Evolutionary conservation across 2,329 filamentous ascomycete genomes (phyloP), one percentile per base, ranked within the genome.

Genomic region (Lachnellula willkommii): DNA sequence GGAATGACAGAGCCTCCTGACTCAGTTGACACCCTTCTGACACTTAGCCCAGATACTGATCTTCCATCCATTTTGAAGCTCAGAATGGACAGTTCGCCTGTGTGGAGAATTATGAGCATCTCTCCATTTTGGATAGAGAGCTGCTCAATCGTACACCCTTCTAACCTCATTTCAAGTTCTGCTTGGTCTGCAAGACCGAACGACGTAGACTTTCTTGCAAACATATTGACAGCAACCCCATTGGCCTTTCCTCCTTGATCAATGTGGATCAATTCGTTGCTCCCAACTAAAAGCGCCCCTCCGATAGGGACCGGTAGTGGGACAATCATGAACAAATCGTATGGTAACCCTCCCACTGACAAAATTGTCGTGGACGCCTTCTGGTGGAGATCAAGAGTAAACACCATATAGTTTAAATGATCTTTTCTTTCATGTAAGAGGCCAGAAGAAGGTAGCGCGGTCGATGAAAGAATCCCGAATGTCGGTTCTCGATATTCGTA

Each of bases 401-500:
- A 96, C 59, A 99, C 93, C 68, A 91, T 91, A 74, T 96, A 99
- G 17, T 85, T 87, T 48, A 96, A 77, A 64, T 89, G 83, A 69
- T 99, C 94, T 68, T 87, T 94, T 61, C 90, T 83, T 66, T 91
- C 88, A 60, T 80, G 75, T 26, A 86, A 73, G 52, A 97, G 77
- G 3, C 89, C 86, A 54, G 80, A 79, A n/a, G 91, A 92, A 14
- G 87, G 83, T 37, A 85, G 79, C 60, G 83, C 77, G 52, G 84
- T 85, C 1, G 92, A 89, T 47, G 90, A 94, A 43, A 99, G 78
- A 58, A 99, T 92, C 55, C 93, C 94, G 74, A 99, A 96, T 0
- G 94, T 99, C 12, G 94, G 93, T 73, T 97, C 94, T 71, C 94
- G 87, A 73, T 99, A 99, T 75, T 97, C 93, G 79, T 97, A 84